These are phyloP conservation scores for Eutrema salsugineum DNA, from an alignment of 441 rosid species.

Conservation along the genomic window DNA sequence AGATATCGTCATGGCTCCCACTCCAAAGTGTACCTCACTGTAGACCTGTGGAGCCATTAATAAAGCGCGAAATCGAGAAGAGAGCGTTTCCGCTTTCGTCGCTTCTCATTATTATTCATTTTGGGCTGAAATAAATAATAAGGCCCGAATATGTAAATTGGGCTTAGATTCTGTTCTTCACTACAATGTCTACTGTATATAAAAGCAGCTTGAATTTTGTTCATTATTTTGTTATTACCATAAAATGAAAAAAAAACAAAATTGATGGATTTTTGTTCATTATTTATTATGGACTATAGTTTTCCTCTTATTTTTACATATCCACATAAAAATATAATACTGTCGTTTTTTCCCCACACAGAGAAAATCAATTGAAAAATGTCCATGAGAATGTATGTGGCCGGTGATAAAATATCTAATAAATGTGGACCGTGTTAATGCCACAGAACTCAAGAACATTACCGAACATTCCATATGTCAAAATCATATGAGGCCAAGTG, in stretches of 20 bases:
- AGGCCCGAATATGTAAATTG: not conserved
- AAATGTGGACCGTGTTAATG: not conserved
- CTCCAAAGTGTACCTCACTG: not conserved
- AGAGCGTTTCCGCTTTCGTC: not conserved
- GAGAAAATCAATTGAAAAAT: not conserved
- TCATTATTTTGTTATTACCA: no score
- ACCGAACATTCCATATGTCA: slow-evolving; percentile 14
- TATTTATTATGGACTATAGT: not conserved
- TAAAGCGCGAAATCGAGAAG: slow-evolving; percentile 7
- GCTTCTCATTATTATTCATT: not conserved
- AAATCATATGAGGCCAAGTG: not conserved
- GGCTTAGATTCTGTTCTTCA: not conserved
- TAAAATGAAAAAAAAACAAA: no score
- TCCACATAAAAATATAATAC: not conserved
- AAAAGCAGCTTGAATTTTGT: not conserved
- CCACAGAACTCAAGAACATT: not conserved
- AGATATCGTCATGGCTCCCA: not conserved
- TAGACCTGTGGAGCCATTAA: not conserved
- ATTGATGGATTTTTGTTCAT: not conserved
- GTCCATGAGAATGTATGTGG: not conserved
- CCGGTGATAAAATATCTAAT: slow-evolving; percentile 6
- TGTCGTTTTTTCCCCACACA: not conserved
- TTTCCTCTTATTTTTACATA: not conserved
- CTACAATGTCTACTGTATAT: not conserved
- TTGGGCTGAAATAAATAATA: not conserved